Conservation (phyloP, 2,329 filamentous ascomycete genomes). For the Thelonectria rubi region DNA sequence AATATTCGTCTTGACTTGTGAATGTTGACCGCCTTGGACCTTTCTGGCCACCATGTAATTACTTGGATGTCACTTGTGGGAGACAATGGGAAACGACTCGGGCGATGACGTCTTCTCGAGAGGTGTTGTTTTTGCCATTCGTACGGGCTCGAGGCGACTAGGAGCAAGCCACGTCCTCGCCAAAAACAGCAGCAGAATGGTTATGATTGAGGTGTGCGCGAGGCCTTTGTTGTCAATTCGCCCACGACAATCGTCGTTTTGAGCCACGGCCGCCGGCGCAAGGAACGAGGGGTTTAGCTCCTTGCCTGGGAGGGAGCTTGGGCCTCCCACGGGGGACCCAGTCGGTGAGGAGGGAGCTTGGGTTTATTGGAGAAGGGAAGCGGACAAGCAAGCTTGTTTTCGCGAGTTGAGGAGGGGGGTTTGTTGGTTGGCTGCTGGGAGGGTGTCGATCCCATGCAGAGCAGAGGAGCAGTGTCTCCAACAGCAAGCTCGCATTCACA, state of each 20-base stretch:
- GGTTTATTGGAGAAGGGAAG: constrained; percentile 7
- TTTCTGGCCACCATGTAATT: background rate
- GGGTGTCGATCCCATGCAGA: background rate
- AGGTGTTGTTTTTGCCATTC: background rate
- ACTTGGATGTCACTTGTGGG: background rate
- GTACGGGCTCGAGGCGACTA: too few relatives aligned
- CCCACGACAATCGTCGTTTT: background rate
- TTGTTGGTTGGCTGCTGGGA: constrained; percentile 4
- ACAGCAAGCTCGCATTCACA: background rate
- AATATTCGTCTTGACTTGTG: background rate
- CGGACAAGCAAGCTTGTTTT: constrained; percentile 3
- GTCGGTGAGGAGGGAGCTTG: constrained; percentile 7
- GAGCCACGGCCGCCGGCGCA: background rate
- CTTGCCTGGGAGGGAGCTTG: constrained; percentile 24
- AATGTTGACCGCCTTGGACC: background rate
- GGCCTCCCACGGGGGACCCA: constrained; percentile 14
- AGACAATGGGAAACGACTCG: background rate
- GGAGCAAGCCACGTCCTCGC: background rate
- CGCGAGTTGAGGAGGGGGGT: too few relatives aligned
- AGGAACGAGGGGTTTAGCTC: constrained; percentile 7
- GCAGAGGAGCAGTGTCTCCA: background rate
- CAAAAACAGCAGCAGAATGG: too few relatives aligned
- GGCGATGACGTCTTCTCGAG: background rate
- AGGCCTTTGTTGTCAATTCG: background rate
- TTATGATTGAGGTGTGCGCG: too few relatives aligned